These are phyloP conservation scores for Boletus rubropictus DNA, from an alignment of 768 basidiomycete genomes.

Conservation along the genomic window DNA sequence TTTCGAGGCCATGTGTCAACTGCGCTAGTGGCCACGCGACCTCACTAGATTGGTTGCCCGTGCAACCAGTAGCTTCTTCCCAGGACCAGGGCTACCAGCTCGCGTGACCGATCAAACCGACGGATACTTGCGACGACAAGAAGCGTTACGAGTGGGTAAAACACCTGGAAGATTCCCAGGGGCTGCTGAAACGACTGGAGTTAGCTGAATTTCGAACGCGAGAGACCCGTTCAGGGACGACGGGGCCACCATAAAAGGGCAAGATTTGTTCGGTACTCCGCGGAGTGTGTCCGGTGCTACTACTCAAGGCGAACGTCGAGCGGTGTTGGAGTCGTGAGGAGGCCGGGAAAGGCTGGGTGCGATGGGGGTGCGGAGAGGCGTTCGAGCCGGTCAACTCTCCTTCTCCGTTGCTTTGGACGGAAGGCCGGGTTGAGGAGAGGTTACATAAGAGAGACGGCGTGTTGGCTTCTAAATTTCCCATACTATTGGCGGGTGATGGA, in stretches of 20 bases:
- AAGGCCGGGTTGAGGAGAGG: neutral
- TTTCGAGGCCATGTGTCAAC: neutral
- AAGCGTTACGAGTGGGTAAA: neutral
- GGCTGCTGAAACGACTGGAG: conserved; percentile 13
- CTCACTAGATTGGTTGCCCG: neutral
- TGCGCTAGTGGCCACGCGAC: conserved; percentile 4
- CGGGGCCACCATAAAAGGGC: conserved; percentile 11
- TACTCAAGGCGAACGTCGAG: neutral
- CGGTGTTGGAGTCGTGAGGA: neutral
- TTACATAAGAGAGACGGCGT: conserved; percentile 19
- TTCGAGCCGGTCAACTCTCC: neutral
- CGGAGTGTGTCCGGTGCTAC: conserved; percentile 8
- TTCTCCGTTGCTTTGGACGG: conserved; percentile 9
- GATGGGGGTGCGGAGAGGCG: neutral
- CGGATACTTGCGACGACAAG: neutral
- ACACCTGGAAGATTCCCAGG: neutral
- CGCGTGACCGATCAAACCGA: neutral
- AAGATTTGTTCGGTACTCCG: conserved; percentile 13
- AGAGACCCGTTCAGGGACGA: conserved; percentile 25
- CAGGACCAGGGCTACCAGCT: neutral
- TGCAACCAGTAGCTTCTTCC: neutral
- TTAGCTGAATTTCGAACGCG: neutral
- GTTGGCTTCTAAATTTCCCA: conserved; percentile 22
- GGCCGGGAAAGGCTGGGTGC: conserved; percentile 4
- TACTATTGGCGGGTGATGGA: conserved; percentile 12